Percentiles rank a stretch among this genome's conserved stretches.
These are phyloP conservation scores for Penicillium griseofulvum DNA, from an alignment of 2,329 filamentous ascomycete species.

Conservation along the genomic window DNA sequence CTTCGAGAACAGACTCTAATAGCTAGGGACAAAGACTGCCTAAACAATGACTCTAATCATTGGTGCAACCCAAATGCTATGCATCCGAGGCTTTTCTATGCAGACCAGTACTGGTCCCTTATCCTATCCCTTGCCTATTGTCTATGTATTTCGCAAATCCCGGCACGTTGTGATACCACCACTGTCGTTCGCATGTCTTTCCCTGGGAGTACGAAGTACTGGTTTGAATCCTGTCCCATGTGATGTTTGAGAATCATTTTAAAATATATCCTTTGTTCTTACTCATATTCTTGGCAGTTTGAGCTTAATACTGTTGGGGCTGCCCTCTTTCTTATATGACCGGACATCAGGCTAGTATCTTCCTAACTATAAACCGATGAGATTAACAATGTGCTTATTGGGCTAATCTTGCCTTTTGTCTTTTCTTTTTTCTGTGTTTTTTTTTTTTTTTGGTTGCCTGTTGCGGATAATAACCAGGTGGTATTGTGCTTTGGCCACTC, in stretches of 20 bases:
- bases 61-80: not conserved
- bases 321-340: not conserved
- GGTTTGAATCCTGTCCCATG: not conserved
- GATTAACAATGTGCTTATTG: not conserved
- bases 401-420: not conserved
- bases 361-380: not conserved
- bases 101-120: not conserved
- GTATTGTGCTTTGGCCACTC: not conserved
- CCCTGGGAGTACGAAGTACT: not conserved
- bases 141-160: not conserved
- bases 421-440: not conserved
- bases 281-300: not conserved
- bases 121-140: not conserved
- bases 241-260: not conserved
- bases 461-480: constrained; percentile 1
- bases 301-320: not conserved
- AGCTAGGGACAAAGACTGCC: not conserved
- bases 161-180: not conserved
- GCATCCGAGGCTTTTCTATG: not conserved
- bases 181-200: not conserved
- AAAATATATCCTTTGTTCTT: not conserved
- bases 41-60: not conserved
- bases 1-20: not conserved
- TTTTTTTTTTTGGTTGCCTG: not conserved
- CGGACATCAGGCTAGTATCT: not conserved